Conservation (phyloP, 345 rosid species). For the Euphorbia pulcherrima region DNA sequence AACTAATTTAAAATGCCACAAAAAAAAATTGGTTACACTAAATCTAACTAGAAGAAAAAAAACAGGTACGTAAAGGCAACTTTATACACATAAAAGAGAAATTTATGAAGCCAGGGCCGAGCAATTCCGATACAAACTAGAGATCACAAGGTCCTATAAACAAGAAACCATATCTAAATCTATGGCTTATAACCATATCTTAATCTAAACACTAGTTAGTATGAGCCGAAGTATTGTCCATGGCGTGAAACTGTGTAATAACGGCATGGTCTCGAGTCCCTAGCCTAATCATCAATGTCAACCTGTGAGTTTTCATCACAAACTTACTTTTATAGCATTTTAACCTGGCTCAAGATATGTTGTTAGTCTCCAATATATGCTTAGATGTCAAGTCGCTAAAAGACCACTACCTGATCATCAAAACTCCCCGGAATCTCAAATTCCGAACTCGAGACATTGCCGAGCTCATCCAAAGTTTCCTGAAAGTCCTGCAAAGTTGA, state of each 20-base stretch:
- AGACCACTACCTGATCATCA: constrained; percentile 43
- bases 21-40: too few relatives aligned
- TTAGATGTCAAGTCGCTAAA: constrained; percentile 20
- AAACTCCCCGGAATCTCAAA: constrained; percentile 46
- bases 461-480: constrained; percentile 46
- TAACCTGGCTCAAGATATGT: constrained; percentile 13
- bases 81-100: constrained; percentile 5
- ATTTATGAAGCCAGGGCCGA: background rate
- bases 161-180: constrained; percentile 1
- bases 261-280: constrained; percentile 21
- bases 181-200: constrained; percentile 10
- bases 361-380: constrained; percentile 19
- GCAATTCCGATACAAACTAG: background rate
- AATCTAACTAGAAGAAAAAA: background rate
- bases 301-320: constrained; percentile 19
- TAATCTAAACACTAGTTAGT: constrained; percentile 25
- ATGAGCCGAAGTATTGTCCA: constrained; percentile 12
- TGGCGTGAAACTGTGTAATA: constrained; percentile 16
- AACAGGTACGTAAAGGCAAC: background rate
- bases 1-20: too few relatives aligned
- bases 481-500: constrained; percentile 32
- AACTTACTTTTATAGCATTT: constrained; percentile 20
- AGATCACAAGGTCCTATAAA: constrained; percentile 10
- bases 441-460: constrained; percentile 41
- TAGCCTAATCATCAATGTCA: constrained; percentile 33